Conservation (phyloP, 805 yeast genomes). For the Hanseniaspora nectarophila region DNA sequence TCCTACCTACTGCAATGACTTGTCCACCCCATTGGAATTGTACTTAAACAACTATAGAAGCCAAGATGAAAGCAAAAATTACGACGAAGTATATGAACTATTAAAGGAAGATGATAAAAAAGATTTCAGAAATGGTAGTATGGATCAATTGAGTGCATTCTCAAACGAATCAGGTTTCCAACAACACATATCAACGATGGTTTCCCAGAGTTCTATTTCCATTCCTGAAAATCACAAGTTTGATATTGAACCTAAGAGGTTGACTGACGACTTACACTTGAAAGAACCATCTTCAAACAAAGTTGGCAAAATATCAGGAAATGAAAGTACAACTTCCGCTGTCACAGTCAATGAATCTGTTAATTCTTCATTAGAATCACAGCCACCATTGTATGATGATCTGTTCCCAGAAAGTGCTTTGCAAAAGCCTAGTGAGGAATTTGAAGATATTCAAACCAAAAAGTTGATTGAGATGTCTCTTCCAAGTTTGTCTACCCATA, state of each 20-base stretch:
- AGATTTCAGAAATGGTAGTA: slow-evolving; percentile 22
- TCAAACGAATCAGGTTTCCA: slow-evolving; percentile 25
- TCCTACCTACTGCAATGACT: slow-evolving; percentile 6
- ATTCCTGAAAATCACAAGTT: neutral
- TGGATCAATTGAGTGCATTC: slow-evolving; percentile 25
- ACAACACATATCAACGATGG: slow-evolving; percentile 29
- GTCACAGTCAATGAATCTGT: slow-evolving; percentile 1
- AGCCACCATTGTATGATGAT: slow-evolving; percentile 15
- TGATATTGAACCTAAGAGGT: neutral
- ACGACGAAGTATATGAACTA: slow-evolving; percentile 13
- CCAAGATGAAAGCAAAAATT: slow-evolving; percentile 13
- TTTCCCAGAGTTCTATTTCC: slow-evolving; percentile 8
- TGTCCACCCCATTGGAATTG: slow-evolving; percentile 27
- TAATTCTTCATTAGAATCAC: slow-evolving; percentile 6
- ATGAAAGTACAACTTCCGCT: slow-evolving; percentile 9
- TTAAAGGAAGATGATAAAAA: slow-evolving; percentile 18
- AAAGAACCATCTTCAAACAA: neutral
- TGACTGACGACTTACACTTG: neutral
- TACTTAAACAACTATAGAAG: slow-evolving; percentile 26
- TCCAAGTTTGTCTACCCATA: slow-evolving; percentile 1
- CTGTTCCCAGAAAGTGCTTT: slow-evolving; percentile 14
- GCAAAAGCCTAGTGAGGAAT: slow-evolving; percentile 13
- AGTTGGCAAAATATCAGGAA: neutral
- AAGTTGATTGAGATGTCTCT: neutral
- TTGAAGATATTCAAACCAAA: neutral